Evolutionary conservation across 192 early-diverging fungal genomes (phyloP).

Genomic region (Podila epicladia): DNA sequence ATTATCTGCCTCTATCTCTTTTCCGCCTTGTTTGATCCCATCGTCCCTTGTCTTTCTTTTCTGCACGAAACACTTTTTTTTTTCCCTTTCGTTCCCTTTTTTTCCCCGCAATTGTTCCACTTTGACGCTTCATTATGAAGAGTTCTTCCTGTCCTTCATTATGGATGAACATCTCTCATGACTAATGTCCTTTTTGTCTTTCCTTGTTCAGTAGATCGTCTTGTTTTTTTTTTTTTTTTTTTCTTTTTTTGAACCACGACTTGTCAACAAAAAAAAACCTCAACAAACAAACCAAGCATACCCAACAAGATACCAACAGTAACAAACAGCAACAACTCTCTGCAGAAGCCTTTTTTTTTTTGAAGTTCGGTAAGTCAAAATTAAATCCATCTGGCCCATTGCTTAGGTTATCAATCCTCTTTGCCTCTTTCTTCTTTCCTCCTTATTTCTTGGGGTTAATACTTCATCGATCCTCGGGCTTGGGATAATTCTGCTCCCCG

Average conservation of each 20-base stretch:
- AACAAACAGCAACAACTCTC: too few relatives aligned
- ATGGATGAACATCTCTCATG: too few relatives aligned
- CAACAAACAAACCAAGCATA: too few relatives aligned
- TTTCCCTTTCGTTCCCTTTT: background rate
- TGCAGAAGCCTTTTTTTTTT: too few relatives aligned
- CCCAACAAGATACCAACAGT: too few relatives aligned
- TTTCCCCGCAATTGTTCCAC: background rate
- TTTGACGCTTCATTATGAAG: too few relatives aligned
- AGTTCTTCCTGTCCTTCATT: too few relatives aligned
- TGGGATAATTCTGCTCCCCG: background rate
- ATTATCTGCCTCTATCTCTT: too few relatives aligned
- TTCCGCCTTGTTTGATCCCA: too few relatives aligned
- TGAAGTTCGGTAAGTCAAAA: background rate
- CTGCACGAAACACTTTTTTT: background rate
- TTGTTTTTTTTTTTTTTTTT: slow-evolving; percentile 6
- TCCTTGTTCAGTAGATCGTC: background rate
- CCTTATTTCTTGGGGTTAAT: background rate
- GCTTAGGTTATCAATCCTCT: background rate
- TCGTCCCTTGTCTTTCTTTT: too few relatives aligned
- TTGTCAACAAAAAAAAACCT: background rate
- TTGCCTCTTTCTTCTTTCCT: background rate
- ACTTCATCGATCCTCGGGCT: background rate
- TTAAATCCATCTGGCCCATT: background rate
- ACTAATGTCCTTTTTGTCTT: too few relatives aligned
- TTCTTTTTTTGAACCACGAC: background rate